phyloP scores from a whole-genome alignment of 768 basidiomycete genomes.

The Podaxis carcinomalis region DNA sequence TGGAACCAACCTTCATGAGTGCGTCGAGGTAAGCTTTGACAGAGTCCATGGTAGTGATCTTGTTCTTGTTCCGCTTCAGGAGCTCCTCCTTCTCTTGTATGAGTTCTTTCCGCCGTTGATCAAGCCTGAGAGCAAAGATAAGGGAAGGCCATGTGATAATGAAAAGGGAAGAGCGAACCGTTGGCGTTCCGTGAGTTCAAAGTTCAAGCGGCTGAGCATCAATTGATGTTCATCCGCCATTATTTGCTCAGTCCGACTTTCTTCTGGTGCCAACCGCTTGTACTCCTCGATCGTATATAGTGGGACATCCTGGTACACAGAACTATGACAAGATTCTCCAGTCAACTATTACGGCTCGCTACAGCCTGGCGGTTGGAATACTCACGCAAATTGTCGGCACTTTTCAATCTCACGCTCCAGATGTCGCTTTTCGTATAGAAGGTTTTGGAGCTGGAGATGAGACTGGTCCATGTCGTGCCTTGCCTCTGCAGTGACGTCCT shows the following conservation, averaged over 20 bases:
- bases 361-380: constrained; percentile 13
- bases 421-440: constrained; percentile 86
- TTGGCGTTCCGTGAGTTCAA: constrained; percentile 85
- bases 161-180: constrained; percentile 43
- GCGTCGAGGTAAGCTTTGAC: constrained; percentile 76
- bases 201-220: constrained; percentile 83
- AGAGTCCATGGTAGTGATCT: constrained; percentile 66
- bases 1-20: constrained; percentile 58
- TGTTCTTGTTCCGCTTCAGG: constrained; percentile 74
- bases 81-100: constrained; percentile 70
- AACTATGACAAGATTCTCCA: constrained; percentile 37
- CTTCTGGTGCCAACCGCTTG: constrained; percentile 60
- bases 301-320: constrained; percentile 85
- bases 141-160: background rate
- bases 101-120: constrained; percentile 67
- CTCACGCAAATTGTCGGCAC: constrained; percentile 88
- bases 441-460: constrained; percentile 80
- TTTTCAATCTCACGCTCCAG: constrained; percentile 90
- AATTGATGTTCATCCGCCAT: constrained; percentile 73
- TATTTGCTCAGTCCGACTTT: constrained; percentile 56
- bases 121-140: constrained; percentile 47
- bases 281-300: constrained; percentile 72
- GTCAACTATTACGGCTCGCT: background rate
- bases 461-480: constrained; percentile 90
- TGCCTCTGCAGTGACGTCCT: constrained; percentile 73